A percentile compares a stretch with the other conserved stretches of the same genome.
Conservation (phyloP, 2,329 filamentous ascomycete genomes). For the Beauveria medogensis region DNA sequence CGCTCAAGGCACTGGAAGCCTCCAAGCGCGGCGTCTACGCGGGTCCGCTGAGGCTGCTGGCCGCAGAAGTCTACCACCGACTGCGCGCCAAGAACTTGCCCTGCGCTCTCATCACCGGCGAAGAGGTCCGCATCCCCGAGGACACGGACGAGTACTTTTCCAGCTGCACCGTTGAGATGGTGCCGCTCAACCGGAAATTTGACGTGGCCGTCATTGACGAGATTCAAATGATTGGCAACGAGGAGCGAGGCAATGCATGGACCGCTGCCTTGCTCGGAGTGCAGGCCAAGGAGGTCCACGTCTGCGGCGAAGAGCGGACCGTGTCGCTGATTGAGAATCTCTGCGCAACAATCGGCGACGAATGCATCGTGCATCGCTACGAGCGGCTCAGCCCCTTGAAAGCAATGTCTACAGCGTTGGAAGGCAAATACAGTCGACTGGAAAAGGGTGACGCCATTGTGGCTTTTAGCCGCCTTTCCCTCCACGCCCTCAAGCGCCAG, state of each 20-base stretch:
- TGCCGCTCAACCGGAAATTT: constrained; percentile 45
- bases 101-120: constrained; percentile 81
- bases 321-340: constrained; percentile 72
- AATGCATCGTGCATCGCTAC: constrained; percentile 74
- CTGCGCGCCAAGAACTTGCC: constrained; percentile 68
- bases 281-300: constrained; percentile 79
- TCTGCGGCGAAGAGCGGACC: constrained; percentile 83
- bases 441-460: constrained; percentile 88
- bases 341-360: constrained; percentile 72
- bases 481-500: constrained; percentile 70
- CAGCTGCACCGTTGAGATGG: constrained; percentile 93
- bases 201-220: constrained; percentile 97
- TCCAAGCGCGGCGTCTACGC: constrained; percentile 77
- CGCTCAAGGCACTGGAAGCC: constrained; percentile 73
- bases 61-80: constrained; percentile 90
- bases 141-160: constrained; percentile 51
- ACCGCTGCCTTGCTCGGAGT: constrained; percentile 83
- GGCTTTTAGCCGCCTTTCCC: constrained; percentile 70
- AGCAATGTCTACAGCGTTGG: constrained; percentile 55
- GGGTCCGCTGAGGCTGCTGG: constrained; percentile 78
- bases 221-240: constrained; percentile 90
- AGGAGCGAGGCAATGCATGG: constrained; percentile 85
- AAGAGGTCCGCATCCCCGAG: constrained; percentile 69
- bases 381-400: constrained; percentile 72
- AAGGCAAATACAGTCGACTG: constrained; percentile 56